Conservation (phyloP, 768 basidiomycete genomes). For the Termitomyces bulborhizus region DNA sequence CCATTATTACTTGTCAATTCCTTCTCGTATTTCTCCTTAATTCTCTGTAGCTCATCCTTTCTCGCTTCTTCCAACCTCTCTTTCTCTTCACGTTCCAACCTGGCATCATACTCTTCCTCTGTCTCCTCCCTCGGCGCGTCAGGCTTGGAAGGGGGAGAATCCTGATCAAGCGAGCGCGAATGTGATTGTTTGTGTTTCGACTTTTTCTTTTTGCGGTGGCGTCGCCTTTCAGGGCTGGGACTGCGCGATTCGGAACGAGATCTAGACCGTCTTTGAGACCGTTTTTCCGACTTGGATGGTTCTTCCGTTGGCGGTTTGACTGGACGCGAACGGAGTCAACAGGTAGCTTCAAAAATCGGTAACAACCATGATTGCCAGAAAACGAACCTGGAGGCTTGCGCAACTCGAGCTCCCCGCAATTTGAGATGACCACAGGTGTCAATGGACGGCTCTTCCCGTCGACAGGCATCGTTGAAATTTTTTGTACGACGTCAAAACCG, state of each 20-base stretch:
- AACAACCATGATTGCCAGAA: neutral
- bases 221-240: constrained; percentile 13
- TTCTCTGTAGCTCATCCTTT: constrained; percentile 41
- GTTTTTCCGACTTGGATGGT: constrained; percentile 12
- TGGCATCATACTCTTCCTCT: constrained; percentile 67
- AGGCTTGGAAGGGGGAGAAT: neutral
- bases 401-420: constrained; percentile 83
- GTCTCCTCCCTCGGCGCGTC: constrained; percentile 37
- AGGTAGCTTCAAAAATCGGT: neutral
- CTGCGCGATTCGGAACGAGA: constrained; percentile 12
- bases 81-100: constrained; percentile 61
- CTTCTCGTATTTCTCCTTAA: constrained; percentile 33
- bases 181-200: constrained; percentile 10
- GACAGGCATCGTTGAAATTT: constrained; percentile 56
- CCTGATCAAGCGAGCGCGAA: neutral
- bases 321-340: neutral
- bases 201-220: constrained; percentile 18
- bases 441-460: constrained; percentile 74
- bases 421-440: constrained; percentile 59
- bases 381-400: constrained; percentile 30
- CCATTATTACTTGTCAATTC: constrained; percentile 31
- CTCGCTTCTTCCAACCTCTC: constrained; percentile 46
- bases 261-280: constrained; percentile 9
- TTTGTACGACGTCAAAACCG: constrained; percentile 56
- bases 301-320: constrained; percentile 9